Evolutionary conservation across 2,329 filamentous ascomycete genomes (phyloP), one percentile per base, ranked within the genome.

Genomic region (Colletotrichum tanaceti): DNA sequence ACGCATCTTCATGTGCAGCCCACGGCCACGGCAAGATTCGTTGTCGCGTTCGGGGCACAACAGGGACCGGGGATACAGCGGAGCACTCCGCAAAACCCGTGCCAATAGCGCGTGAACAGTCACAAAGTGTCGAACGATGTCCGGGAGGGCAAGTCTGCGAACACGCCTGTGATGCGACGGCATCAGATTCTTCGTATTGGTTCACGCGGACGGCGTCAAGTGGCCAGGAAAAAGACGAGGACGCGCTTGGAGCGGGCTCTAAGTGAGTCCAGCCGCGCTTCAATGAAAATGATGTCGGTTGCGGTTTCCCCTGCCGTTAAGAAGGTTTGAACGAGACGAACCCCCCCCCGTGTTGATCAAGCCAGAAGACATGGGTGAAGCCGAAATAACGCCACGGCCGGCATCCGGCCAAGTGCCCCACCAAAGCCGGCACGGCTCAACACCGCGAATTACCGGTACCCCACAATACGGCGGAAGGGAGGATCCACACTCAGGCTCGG

Each of bases 51-150:
- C 50, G 52, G 59, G 35, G 43, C 18, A 39, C 1, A 20, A 11
- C n/a, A 28, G 28, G 28, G 38, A 35, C 65, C n/a, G 46, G 65
- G 64, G 64, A n/a, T 67, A 14, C 20, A 28, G 64, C 64, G 59
- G 64, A 67, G 64, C 39, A 60, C 53, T 52, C 59, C 64, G 49
- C 58, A 67, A 38, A 53, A 10, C 24, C 28, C 44, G 14, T 38
- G 24, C 20, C 49, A 18, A 38, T 16, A n/a, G 18, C 20, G 5
- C 2, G 10, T 6, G 11, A 10, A 16, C 46, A 11, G 5, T 28
- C 18, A 24, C 20, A 4, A 13, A 20, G 24, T 18, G 35, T 18
- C 35, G 52, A 54, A 39, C 53, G 53, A 43, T 57, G 28, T 4
- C 24, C 49, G 6, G 18, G 24, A 18, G 20, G 46, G 46, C 13